A percentile compares a stretch with the other conserved stretches of the same genome.
These are phyloP conservation scores for Pythium guiyangense DNA, from an alignment of 352 stramenopile genomes.

Conservation along the genomic window DNA sequence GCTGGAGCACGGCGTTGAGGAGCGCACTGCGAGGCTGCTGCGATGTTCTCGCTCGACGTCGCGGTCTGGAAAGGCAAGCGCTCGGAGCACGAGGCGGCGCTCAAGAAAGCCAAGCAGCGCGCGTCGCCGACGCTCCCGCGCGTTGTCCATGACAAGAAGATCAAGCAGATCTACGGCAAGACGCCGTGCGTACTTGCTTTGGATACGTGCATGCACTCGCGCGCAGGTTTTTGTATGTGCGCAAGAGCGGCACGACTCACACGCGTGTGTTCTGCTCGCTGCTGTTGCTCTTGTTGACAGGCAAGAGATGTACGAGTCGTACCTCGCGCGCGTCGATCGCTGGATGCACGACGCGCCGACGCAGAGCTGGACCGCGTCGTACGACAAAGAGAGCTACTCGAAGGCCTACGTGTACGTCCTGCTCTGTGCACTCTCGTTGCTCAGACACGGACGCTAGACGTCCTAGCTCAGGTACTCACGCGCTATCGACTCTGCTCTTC, in stretches of 20 bases:
- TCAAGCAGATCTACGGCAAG: constrained; percentile 55
- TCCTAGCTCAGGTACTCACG: background rate
- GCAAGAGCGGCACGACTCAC: background rate
- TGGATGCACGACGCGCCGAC: constrained; percentile 39
- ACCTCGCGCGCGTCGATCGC: constrained; percentile 47
- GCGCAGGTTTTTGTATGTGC: background rate
- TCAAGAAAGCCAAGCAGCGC: constrained; percentile 22
- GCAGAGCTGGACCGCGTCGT: constrained; percentile 46
- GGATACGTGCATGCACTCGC: background rate
- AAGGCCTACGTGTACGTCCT: constrained; percentile 43
- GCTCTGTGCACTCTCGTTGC: background rate
- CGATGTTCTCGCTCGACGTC: constrained; percentile 65
- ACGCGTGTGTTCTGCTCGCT: background rate
- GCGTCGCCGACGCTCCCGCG: constrained; percentile 16
- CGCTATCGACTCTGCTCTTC: background rate
- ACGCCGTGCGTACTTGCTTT: constrained; percentile 23
- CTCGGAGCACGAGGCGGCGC: constrained; percentile 28
- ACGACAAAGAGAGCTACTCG: constrained; percentile 47
- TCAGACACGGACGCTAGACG: background rate
- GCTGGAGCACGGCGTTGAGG: background rate
- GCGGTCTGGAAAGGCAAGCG: constrained; percentile 36
- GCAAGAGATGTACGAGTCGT: constrained; percentile 65
- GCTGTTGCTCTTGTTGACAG: constrained; percentile 13
- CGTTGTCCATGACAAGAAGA: constrained; percentile 27
- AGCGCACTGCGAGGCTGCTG: background rate